Conservation (phyloP, 2,329 filamentous ascomycete genomes). For the Colletotrichum tropicale region DNA sequence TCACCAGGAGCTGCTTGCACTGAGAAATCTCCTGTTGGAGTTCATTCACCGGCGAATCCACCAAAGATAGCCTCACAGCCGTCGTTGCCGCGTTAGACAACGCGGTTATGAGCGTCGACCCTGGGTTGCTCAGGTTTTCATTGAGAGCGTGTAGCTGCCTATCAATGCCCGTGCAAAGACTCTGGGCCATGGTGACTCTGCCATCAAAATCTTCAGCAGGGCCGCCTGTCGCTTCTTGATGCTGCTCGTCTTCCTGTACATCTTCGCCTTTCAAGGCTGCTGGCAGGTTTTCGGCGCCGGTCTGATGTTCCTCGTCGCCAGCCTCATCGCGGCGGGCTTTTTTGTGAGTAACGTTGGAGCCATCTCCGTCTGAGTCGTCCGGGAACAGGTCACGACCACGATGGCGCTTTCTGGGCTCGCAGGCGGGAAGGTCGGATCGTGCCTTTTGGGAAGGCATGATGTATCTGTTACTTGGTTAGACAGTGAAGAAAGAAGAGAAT, state of each 20-base stretch:
- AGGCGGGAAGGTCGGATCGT: neutral
- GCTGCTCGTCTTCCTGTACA: neutral
- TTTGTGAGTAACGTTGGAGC: neutral
- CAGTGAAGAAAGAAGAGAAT: neutral
- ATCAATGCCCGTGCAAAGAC: neutral
- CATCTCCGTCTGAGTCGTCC: neutral
- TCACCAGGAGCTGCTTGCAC: neutral
- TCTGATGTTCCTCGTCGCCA: neutral
- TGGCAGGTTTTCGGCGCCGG: accelerated
- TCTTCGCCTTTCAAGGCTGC: accelerated
- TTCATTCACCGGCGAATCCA: neutral
- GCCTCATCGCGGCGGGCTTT: neutral
- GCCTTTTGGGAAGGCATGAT: neutral
- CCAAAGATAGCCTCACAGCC: neutral
- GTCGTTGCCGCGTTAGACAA: neutral
- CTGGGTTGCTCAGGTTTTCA: neutral
- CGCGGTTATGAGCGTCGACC: neutral
- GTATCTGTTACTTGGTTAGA: neutral
- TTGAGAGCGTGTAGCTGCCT: neutral
- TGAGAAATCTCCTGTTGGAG: neutral
- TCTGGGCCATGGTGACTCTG: neutral
- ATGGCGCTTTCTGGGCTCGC: neutral
- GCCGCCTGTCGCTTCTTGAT: accelerated
- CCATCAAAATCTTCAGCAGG: accelerated
- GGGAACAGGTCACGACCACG: neutral